Conservation (phyloP, 495 filamentous ascomycete genomes). For the Xylaria intraflava region DNA sequence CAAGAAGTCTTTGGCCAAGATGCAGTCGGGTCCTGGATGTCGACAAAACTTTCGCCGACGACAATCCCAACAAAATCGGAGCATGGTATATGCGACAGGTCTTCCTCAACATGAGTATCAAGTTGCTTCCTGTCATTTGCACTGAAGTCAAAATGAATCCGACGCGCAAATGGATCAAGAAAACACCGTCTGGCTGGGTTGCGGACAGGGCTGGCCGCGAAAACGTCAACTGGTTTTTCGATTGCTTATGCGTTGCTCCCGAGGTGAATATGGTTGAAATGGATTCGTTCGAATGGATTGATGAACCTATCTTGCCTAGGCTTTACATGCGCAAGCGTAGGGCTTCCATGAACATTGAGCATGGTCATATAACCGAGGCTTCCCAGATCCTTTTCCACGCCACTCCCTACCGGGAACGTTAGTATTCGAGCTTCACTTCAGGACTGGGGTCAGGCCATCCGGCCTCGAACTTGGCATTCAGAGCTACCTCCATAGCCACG, state of each 20-base stretch:
- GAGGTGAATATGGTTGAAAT: not conserved
- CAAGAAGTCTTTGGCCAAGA: not conserved
- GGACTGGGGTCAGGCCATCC: too few species aligned
- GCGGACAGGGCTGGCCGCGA: not conserved
- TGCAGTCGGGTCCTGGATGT: not conserved
- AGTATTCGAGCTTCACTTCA: too few species aligned
- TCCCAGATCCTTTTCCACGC: too few species aligned
- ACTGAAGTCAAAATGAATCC: not conserved
- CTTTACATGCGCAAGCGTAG: too few species aligned
- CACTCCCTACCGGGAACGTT: too few species aligned
- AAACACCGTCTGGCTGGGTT: not conserved
- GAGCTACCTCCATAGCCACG: too few species aligned
- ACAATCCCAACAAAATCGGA: not conserved
- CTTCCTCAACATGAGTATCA: not conserved
- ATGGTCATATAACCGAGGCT: too few species aligned
- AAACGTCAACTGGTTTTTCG: not conserved
- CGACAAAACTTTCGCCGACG: not conserved
- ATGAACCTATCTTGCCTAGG: too few species aligned
- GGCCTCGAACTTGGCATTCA: too few species aligned
- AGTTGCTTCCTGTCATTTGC: not conserved
- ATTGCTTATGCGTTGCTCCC: not conserved
- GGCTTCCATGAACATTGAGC: too few species aligned
- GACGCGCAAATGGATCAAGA: not conserved
- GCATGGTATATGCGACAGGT: not conserved
- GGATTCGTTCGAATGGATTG: too few species aligned